phyloP scores from a whole-genome alignment of 2,329 filamentous ascomycete genomes.

The Teratosphaeria epicoccoides region DNA sequence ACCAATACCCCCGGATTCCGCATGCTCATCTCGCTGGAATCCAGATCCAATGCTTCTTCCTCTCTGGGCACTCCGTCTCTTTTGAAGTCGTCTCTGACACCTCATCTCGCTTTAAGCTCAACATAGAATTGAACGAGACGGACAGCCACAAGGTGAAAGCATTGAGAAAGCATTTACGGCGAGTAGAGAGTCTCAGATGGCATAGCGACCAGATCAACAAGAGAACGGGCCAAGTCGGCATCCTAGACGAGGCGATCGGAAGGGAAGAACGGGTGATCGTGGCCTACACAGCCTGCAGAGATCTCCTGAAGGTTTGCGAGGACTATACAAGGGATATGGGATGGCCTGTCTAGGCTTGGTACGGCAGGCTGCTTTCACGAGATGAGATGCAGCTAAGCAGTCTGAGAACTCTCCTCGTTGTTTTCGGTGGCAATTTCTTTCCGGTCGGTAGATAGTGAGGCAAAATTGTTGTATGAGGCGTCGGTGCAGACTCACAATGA shows the following conservation, averaged over 20 bases:
- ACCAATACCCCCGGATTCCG: neutral
- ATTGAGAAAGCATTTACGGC: neutral
- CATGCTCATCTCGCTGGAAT: neutral
- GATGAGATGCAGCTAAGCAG: too few relatives aligned
- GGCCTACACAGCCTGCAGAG: neutral
- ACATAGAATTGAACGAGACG: neutral
- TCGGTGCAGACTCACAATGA: too few relatives aligned
- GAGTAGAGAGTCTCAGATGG: neutral
- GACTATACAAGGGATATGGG: neutral
- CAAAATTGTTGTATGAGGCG: too few relatives aligned
- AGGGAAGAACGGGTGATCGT: neutral
- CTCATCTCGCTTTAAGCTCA: neutral
- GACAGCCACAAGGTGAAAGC: neutral
- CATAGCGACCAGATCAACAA: neutral
- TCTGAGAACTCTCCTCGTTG: too few relatives aligned
- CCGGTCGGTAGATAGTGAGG: too few relatives aligned
- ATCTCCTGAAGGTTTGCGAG: neutral
- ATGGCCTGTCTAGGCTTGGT: neutral
- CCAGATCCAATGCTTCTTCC: neutral
- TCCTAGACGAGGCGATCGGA: neutral
- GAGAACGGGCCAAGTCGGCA: neutral
- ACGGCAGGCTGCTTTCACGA: too few relatives aligned
- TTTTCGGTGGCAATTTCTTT: too few relatives aligned
- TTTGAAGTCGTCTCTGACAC: neutral
- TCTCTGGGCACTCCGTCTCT: neutral